Percentiles rank a stretch among this genome's conserved stretches.
Conservation (phyloP, 2,329 filamentous ascomycete genomes). For the Aspergillus sclerotialis region DNA sequence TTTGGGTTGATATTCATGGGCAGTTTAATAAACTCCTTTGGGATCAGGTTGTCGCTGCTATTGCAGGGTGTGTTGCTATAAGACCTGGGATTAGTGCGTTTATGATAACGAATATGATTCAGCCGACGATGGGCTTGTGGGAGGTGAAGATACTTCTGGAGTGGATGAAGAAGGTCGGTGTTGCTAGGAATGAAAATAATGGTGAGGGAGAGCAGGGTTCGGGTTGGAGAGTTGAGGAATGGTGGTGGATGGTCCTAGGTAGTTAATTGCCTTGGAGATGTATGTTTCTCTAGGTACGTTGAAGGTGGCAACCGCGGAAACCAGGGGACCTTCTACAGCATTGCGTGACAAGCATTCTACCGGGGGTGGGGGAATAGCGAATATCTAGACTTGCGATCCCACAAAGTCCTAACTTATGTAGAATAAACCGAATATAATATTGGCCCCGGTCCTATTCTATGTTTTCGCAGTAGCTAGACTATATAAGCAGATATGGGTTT, state of each 20-base stretch:
- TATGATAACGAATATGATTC: constrained; percentile 30
- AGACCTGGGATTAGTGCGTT: constrained; percentile 33
- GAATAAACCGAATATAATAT: no score
- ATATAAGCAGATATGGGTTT: no score
- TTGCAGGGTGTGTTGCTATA: constrained; percentile 35
- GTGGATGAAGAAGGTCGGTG: constrained; percentile 30
- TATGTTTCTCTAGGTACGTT: background rate
- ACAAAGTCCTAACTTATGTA: no score
- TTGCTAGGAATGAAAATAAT: constrained; percentile 8
- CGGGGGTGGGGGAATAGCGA: no score
- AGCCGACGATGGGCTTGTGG: constrained; percentile 35
- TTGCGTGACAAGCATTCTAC: no score
- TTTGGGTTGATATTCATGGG: constrained; percentile 45
- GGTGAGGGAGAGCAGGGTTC: constrained; percentile 7
- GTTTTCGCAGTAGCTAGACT: no score
- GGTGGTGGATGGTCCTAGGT: constrained; percentile 35
- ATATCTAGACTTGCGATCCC: no score
- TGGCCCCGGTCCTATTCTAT: no score
- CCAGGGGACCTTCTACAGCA: no score
- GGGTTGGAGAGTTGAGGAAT: constrained; percentile 29
- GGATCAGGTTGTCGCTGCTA: constrained; percentile 35
- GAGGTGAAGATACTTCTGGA: constrained; percentile 34
- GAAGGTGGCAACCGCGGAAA: no score
- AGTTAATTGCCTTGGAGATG: background rate
- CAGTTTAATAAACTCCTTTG: constrained; percentile 30